These are phyloP conservation scores for Trametes elegans DNA, from an alignment of 768 basidiomycete species.

Conservation along the genomic window DNA sequence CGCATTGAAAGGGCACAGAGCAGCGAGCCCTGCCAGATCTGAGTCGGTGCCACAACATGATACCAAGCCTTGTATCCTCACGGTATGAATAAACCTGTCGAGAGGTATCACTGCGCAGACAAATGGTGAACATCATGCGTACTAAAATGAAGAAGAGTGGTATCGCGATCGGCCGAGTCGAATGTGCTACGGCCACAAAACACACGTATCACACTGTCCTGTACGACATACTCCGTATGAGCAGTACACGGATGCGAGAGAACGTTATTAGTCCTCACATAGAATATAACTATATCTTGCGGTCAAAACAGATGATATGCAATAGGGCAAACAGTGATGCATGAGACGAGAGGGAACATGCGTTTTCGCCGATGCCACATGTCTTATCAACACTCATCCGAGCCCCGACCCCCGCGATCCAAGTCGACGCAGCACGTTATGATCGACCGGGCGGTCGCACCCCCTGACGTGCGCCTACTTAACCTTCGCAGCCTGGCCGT, in stretches of 20 bases:
- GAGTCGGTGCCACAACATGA: too few relatives aligned
- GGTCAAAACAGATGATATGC: background rate
- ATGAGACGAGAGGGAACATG: background rate
- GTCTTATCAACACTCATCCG: background rate
- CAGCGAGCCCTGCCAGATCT: too few relatives aligned
- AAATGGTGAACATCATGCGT: too few relatives aligned
- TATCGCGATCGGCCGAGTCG: too few relatives aligned
- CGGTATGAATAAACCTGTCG: too few relatives aligned
- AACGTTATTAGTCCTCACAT: background rate
- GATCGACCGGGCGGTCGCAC: too few relatives aligned
- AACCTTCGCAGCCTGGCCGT: constrained; percentile 25
- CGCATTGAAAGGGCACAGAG: too few relatives aligned
- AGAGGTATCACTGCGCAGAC: too few relatives aligned
- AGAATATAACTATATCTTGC: background rate
- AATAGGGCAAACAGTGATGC: constrained; percentile 5
- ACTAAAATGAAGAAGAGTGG: too few relatives aligned
- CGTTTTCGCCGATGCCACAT: background rate
- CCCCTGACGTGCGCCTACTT: constrained; percentile 4
- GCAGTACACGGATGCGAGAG: background rate
- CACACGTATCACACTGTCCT: background rate
- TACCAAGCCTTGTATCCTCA: too few relatives aligned
- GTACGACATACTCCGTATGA: background rate
- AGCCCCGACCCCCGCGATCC: background rate
- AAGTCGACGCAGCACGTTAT: too few relatives aligned
- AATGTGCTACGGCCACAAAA: too few relatives aligned